Evolutionary conservation across 83 land plant species (phyloP), one percentile per base, ranked within the genome.

Genomic region (Picea engelmannii): DNA sequence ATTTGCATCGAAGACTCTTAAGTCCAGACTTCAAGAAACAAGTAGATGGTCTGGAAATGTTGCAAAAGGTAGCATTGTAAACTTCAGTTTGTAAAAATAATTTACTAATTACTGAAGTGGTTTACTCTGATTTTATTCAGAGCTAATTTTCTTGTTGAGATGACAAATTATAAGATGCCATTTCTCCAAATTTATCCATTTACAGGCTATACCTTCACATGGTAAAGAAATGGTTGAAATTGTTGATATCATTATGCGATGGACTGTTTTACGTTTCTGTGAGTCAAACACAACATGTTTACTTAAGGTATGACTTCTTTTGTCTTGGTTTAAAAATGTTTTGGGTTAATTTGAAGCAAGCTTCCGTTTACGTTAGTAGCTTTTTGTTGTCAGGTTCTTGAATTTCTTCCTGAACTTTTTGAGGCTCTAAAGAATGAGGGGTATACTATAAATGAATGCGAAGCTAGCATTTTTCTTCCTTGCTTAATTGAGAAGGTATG

Each of bases 1-100:
- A 97, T 87, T 67, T 97, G 31, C 91, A 93, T 79, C 84, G 92
- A 62, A 81, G 97, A 52, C 87, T 98, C 12, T 82, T 96, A 55
- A 98, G 99, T 75, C 91, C 90, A 16, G 99, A 98, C 78, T 98
- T 98, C 84, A 98, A 96, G 87, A 98, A 98, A 89, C 99, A 98
- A 86, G 92, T 98, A 38, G 99, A 98, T 70, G 99, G 99, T 11
- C 88, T 98, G 69, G 99, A 98, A 47, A 52, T 96, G 83, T 82
- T 98, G 67, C 99, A 98, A 82, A 98, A 92, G 99, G 99, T 95
- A 47, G 21, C 8, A 24, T 81, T 77, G 63, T 58, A 15, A 59
- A 77, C 17, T 27, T 25, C 23, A 10, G 11, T 77, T 24, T 55
- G 4, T 2, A 11, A 77, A 58, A 7, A 15, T 2, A 31, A 42